Evolutionary conservation across 2,329 filamentous ascomycete genomes (phyloP), one percentile per base, ranked within the genome.

Genomic region (Cylindrodendrum hubeiense): DNA sequence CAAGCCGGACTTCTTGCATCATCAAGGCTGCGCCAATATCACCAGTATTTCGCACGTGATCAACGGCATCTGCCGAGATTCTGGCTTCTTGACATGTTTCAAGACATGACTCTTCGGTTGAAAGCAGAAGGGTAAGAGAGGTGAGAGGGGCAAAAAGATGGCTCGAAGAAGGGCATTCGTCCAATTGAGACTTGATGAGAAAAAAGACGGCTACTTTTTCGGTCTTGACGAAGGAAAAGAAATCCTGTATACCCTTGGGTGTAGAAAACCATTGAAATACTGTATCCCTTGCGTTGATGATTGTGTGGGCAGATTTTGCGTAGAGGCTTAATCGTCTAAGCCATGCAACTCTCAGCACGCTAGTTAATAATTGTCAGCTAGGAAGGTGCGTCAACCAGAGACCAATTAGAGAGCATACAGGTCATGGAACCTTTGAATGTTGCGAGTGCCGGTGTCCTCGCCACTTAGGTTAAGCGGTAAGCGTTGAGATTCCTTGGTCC

Each of bases 11-110:
- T 39, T 53, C 30, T 53, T 53, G 50, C 50, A 53, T 53, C 33
- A n/a, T 39, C 10, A 53, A 30, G n/a, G 50, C 50, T 37, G 33
- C 17, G 50, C 50, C 50, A 53, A 53, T 22, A 53, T 53, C 50
- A 30, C 17, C 28, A 53, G 9, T 53, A 22, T n/a, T 53, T 24
- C 21, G 50, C 21, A 30, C 33, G n/a, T 19, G 50, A 30, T 39
- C 28, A 9, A 53, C 50, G 50, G 39, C n/a, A 30, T 53, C 33
- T 53, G 30, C 21, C 50, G 21, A 53, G 28, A 53, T n/a, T 37
- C n/a, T 26, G 19, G 28, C 10, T 39, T 34, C 9, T 13, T 34
- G 33, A 34, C 33, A 34, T 13, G 15, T 10, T 5, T 53, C 22
- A 22, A 53, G 50, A 53, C 33, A 19, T 17, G 28, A 41, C 30